Evolutionary conservation across 2,329 filamentous ascomycete genomes (phyloP), one percentile per base, ranked within the genome.

Genomic region (Botrytis medusae): DNA sequence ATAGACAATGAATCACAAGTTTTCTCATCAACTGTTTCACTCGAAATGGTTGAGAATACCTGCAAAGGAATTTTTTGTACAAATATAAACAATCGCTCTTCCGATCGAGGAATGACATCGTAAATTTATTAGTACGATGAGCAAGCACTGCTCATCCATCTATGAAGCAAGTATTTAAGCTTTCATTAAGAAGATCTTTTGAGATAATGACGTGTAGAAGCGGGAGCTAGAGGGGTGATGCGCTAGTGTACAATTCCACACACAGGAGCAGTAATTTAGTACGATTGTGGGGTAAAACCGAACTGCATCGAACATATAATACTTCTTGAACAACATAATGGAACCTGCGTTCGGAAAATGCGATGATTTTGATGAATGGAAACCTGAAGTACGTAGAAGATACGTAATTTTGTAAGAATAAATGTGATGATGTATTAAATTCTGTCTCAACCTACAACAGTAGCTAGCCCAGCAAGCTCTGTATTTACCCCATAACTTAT

Each of bases 401-500:
- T 46, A 37, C 9, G 14, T 6, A 4, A 34, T n/a, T 20, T 20
- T 6, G 20, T 18, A 46, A 0, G 22, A 48, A 12, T 34, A n/a
- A 37, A 34, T 65, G 12, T 34, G 42, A 32, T 65, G n/a, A 25
- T 42, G 1, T 69, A 44, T 69, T 57, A 69, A 68, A 42, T 42
- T 57, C 34, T 57, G 48, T 14, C 48, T 32, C 37, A 29, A 42
- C n/a, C 34, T 57, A 32, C 18, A 42, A 57, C n/a, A 57, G n/a
- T 59, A 57, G 51, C 65, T 57, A 69, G 51, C 65, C 48, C 48
- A 57, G 64, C 64, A 40, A 68, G 46, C 64, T 57, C 34, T 68
- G 48, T 57, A 63, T 22, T n/a, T 42, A 32, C 34, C 37, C 48
- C 16, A 22, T 29, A 29, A 34, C 64, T 63, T 63, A 16, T 37